These are phyloP conservation scores for Eucalyptus regnans DNA, from an alignment of 345 rosid species.

Conservation along the genomic window DNA sequence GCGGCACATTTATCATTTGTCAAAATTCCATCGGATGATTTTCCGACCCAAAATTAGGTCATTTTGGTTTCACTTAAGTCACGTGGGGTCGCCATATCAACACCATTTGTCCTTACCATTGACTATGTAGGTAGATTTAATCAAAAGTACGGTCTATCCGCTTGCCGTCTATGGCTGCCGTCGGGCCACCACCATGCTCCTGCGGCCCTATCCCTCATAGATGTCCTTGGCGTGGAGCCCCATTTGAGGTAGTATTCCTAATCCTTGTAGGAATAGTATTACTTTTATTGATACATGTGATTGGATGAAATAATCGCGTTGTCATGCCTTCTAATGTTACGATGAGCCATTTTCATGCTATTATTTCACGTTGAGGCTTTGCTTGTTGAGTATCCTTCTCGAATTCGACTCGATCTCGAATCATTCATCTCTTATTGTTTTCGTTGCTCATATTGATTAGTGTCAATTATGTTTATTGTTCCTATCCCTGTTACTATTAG, in stretches of 20 bases:
- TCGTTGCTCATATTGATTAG: neutral
- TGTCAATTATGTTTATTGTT: neutral
- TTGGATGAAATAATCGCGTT: neutral
- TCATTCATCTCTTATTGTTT: neutral
- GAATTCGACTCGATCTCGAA: neutral
- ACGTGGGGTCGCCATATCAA: no score
- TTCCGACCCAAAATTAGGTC: no score
- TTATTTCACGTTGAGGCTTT: neutral
- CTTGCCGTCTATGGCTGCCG: rapidly evolving
- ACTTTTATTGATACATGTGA: neutral
- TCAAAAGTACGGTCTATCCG: neutral
- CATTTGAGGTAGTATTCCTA: neutral
- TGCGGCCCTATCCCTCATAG: neutral
- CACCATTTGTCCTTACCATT: no score
- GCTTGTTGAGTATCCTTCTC: neutral
- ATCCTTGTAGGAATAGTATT: neutral
- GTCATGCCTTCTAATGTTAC: neutral
- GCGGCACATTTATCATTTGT: no score
- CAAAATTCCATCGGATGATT: no score
- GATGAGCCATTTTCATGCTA: neutral
- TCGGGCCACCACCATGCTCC: neutral
- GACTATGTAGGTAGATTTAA: no score
- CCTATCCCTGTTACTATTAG: neutral
- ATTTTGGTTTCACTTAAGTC: no score
- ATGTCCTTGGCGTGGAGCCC: neutral